Conservation (phyloP, 179 eudicot species). For the Silene coronaria region DNA sequence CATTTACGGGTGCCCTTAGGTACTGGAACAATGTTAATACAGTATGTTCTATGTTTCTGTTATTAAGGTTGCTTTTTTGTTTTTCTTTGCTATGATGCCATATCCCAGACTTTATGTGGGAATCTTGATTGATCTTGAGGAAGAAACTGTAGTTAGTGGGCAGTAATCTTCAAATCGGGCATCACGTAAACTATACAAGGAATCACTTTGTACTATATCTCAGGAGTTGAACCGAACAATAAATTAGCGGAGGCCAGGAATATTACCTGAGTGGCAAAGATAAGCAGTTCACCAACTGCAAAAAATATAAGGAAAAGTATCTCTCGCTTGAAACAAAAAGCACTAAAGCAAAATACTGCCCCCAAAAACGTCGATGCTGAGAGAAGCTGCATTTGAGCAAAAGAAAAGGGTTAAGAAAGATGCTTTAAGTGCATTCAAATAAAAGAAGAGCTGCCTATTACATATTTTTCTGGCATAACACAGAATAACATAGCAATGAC, state of each 20-base stretch:
- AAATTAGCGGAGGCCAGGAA: background rate
- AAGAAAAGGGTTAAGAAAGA: constrained; percentile 2
- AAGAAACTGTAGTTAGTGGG: background rate
- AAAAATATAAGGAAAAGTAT: constrained; percentile 59
- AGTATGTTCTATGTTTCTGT: background rate
- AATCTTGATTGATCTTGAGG: background rate
- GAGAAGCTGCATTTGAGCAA: constrained; percentile 58
- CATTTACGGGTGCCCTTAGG: background rate
- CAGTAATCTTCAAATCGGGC: background rate
- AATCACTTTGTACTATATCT: background rate
- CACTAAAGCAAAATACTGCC: constrained; percentile 71
- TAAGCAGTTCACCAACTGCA: constrained; percentile 72
- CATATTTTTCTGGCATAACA: background rate
- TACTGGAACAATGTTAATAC: too few species aligned
- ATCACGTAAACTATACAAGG: background rate
- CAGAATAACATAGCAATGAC: background rate
- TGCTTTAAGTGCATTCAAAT: background rate
- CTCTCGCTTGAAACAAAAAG: constrained; percentile 71
- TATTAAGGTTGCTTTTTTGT: background rate
- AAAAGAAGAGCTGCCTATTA: background rate
- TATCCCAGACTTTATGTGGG: background rate
- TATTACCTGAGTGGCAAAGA: constrained; percentile 90
- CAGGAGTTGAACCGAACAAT: background rate
- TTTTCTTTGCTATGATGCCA: background rate
- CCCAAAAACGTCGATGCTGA: constrained; percentile 65